Conservation (phyloP, 148 eudicot species). For the Arbutus unedo region DNA sequence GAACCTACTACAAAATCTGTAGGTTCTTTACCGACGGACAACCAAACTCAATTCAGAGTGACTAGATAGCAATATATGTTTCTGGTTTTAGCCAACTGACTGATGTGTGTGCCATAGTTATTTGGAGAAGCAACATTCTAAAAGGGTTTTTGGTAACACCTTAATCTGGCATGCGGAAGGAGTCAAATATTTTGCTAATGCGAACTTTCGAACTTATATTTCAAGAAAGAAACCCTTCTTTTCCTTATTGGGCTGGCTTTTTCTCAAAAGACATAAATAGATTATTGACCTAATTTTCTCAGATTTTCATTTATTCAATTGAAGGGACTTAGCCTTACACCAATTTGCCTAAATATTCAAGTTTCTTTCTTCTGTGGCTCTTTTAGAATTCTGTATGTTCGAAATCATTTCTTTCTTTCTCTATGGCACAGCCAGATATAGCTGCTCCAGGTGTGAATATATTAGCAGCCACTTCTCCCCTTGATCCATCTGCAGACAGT, state of each 20-base stretch:
- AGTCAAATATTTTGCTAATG: not conserved
- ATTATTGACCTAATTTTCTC: not conserved
- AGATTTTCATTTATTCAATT: not conserved
- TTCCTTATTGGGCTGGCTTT: not conserved
- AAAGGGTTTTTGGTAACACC: not conserved
- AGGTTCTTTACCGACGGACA: not conserved
- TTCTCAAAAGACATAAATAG: not conserved
- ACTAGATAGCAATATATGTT: not conserved
- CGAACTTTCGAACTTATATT: not conserved
- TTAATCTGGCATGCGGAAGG: not conserved
- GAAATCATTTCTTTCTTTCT: not conserved
- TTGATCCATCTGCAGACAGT: not conserved
- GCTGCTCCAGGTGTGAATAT: slow-evolving; percentile 30
- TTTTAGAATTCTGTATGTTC: not conserved
- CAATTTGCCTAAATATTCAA: no score
- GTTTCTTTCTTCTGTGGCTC: not conserved
- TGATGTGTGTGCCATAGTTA: not conserved
- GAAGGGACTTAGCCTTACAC: not conserved
- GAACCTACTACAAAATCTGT: not conserved
- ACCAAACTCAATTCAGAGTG: not conserved
- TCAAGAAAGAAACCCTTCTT: not conserved
- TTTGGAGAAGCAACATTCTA: not conserved
- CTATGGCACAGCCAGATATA: slow-evolving; percentile 25
- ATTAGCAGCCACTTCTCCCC: slow-evolving; percentile 19
- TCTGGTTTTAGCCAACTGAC: not conserved